phyloP scores from a whole-genome alignment of 768 basidiomycete genomes.

The Lentinula sp. region DNA sequence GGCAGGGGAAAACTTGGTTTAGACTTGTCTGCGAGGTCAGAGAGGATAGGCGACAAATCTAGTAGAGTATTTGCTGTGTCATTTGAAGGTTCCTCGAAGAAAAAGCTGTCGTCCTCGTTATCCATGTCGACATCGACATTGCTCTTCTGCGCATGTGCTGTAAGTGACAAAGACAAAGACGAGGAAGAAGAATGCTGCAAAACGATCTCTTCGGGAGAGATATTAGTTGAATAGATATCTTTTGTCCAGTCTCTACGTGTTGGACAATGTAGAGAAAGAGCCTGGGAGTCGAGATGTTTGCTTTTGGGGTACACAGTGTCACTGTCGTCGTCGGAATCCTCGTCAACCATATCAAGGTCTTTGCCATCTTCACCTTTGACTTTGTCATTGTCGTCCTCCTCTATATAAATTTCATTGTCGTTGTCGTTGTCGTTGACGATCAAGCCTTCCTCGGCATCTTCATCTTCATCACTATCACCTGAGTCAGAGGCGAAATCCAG shows the following conservation, averaged over 20 bases:
- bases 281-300: background rate
- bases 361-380: constrained; percentile 33
- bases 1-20: constrained; percentile 46
- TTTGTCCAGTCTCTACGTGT: constrained; percentile 74
- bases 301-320: background rate
- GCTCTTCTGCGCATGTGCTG: constrained; percentile 17
- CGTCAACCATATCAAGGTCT: background rate
- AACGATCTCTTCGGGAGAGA: constrained; percentile 67
- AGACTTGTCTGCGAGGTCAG: constrained; percentile 59
- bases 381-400: constrained; percentile 63
- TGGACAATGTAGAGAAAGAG: constrained; percentile 8
- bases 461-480: constrained; percentile 39
- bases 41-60: background rate
- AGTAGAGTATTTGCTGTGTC: too few relatives aligned
- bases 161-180: constrained; percentile 5
- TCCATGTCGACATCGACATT: constrained; percentile 9
- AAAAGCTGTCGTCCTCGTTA: constrained; percentile 73
- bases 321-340: background rate
- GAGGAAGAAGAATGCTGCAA: constrained; percentile 15
- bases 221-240: constrained; percentile 69
- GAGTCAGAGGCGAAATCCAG: constrained; percentile 47
- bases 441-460: constrained; percentile 47
- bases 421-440: constrained; percentile 37
- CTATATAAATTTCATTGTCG: constrained; percentile 34
- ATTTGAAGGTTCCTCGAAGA: constrained; percentile 32